Base-by-base conservation (phyloP, 345 rosid genomes). In the Eucalyptus erythrocorys region DNA sequence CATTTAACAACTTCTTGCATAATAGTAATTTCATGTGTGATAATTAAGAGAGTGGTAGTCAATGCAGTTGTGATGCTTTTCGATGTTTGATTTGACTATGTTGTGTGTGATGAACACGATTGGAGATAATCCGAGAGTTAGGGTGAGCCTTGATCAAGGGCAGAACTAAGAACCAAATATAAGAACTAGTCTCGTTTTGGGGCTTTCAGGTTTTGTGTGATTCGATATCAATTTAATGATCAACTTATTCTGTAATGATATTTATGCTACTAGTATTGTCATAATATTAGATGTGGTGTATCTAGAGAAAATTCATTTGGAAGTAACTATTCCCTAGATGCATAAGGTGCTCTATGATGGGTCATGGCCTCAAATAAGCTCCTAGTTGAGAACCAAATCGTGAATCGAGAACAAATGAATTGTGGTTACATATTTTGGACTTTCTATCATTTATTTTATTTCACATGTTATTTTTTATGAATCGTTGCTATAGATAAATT, bases 201-300 rank as follows among this genome's bases (percentile, higher is more conserved):
- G 10, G 4, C 0, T 51, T 51, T 51, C 0, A 0, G 0, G 57
- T 21, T 1, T 51, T 51, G 26, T 51, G 26, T 0, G 2, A 4
- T 9, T 55, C 1, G 30, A 12, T 24, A 55, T 55, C 61, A 4
- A 55, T 22, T 55, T 55, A 55, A 9, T 2, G 6, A 55, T 55
- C 1, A 55, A 1, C 3, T 55, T 2, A 4, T 51, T 1, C 0
- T 1, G 2, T 21, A 51, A 51, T 3, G 57, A 51, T 51, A 51
- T 51, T 19, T 51, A 51, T 51, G 24, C 24, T 19, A 55, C 30
- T 55, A 24, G 11, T 24, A 55, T 55, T 55, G 13, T 55, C 1
- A 55, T 0, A 24, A 55, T 55, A 55, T 9, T 0, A 0, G 6
- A 22, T 55, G 61, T 11, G 1, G 9, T 0, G 0, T 24, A 0